phyloP scores from a whole-genome alignment of 2,329 filamentous ascomycete species.

The Teratosphaeria viscida region DNA sequence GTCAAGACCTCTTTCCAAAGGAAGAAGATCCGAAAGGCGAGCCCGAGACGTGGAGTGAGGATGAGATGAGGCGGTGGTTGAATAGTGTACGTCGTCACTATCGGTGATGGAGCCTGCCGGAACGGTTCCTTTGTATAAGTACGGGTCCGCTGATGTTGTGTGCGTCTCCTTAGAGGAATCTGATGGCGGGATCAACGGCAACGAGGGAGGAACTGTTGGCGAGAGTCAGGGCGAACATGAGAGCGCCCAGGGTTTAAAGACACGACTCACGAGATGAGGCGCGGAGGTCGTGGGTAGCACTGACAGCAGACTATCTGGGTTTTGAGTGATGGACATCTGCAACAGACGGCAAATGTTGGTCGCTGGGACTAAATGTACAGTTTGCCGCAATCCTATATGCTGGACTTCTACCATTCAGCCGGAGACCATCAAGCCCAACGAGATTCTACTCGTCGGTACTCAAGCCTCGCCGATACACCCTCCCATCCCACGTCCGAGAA shows the following conservation, averaged over 20 bases:
- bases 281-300: background rate
- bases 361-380: background rate
- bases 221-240: conserved; percentile 58
- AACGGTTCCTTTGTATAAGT: background rate
- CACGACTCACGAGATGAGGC: background rate
- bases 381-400: background rate
- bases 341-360: background rate
- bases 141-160: background rate
- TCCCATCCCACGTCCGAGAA: no score
- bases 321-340: background rate
- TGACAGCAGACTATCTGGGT: background rate
- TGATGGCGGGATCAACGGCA: conserved; percentile 49
- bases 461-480: background rate
- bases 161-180: conserved; percentile 47
- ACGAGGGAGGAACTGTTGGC: conserved; percentile 56
- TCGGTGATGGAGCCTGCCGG: background rate
- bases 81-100: conserved; percentile 51
- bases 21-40: conserved; percentile 67
- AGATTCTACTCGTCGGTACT: background rate
- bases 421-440: background rate
- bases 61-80: conserved; percentile 74
- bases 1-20: conserved; percentile 70
- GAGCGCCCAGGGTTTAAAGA: conserved; percentile 29
- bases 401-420: background rate
- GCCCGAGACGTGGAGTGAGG: conserved; percentile 62